Conservation (phyloP, 805 yeast genomes). For the Starmerella geochares region DNA sequence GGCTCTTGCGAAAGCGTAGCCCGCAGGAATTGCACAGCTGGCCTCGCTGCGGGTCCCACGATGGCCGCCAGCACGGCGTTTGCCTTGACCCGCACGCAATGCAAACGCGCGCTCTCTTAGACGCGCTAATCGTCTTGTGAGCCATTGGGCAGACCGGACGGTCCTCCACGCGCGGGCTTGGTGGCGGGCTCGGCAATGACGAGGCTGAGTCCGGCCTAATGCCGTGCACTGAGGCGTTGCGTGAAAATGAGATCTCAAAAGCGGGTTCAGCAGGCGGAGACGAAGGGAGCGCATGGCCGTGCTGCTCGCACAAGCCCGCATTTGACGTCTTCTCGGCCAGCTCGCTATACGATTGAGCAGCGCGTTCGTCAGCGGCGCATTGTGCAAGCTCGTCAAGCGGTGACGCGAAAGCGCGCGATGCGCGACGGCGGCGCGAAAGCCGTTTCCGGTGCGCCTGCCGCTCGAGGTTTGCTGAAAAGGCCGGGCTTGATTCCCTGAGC, state of each 20-base stretch:
- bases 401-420: background rate
- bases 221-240: too few relatives aligned
- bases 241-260: too few relatives aligned
- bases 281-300: background rate
- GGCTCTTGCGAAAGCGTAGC: conserved; percentile 83
- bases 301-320: too few relatives aligned
- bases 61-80: conserved; percentile 98
- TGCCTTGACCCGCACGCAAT: conserved; percentile 83
- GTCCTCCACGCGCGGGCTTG: conserved; percentile 11
- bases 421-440: background rate
- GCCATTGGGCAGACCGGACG: background rate
- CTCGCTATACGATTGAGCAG: too few relatives aligned
- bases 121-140: too few relatives aligned
- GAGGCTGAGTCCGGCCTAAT: background rate
- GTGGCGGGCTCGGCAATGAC: conserved; percentile 21
- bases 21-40: conserved; percentile 97
- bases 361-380: background rate
- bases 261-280: background rate
- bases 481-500: background rate
- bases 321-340: too few relatives aligned
- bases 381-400: background rate
- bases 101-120: conserved; percentile 41
- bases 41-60: conserved; percentile 86
- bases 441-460: background rate
- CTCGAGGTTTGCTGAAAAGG: background rate